Base-by-base conservation (phyloP, 1,284 basidiomycete genomes). In the Moesziomyces parantarcticus region DNA sequence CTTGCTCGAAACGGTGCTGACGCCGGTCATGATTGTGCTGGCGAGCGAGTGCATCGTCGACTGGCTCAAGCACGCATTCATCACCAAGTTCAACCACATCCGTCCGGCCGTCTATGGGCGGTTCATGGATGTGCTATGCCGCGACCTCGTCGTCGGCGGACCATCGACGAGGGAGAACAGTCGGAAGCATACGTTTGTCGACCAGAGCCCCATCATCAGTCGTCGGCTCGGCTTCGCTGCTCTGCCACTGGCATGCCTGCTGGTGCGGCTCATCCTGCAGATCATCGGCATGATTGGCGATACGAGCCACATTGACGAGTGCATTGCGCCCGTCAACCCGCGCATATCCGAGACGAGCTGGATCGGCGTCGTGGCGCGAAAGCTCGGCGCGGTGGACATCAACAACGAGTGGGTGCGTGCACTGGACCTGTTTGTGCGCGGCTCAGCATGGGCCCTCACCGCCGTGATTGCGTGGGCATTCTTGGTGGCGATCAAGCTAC, bases 61-160 rank as follows among this genome's bases (percentile, higher is more conserved):
- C 84, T 99, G 96, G 97, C 88, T 99, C 61, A 99, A 99, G 82
- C 97, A 99, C 81, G 96, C 96, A 1, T 99, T 99, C 86, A 98
- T 99, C 80, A 96, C 95, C 56, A 99, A 99, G 85, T 98, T 98
- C 84, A 88, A 88, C 47, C 84, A 85, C 62, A 95, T 99, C 55
- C 90, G 96, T 1, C 94, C 95, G 0, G 92, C 91, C 0, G 93
- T 98, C 1, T 99, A 99, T 76, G 94, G 94, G 65, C 88, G 97
- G 13, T 99, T 94, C 85, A 93, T 92, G 13, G 97, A 99, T 80
- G 93, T 99, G 0, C 88, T 99, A 0, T 98, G 96, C 79, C 91
- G 93, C 44, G 97, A 99, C 83, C 88, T 99, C 13, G 88, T 95
- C 1, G 91, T 91, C 53, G 92, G 90, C 41, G 93, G 91, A 58